Evolutionary conservation across 345 rosid genomes (phyloP).

Genomic region (Draba incana): DNA sequence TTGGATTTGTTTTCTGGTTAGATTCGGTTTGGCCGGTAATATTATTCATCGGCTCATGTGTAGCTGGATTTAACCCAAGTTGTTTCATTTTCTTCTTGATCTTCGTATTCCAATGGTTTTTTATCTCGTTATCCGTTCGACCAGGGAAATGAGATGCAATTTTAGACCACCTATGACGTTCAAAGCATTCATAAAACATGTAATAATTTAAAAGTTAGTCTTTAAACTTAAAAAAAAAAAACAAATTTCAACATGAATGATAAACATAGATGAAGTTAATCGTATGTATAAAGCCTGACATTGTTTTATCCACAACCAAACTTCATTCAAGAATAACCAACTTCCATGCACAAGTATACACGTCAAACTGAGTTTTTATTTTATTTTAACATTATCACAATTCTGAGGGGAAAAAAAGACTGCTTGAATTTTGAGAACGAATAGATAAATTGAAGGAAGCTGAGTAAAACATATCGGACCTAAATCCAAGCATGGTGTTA

Average conservation of each 20-base stretch:
- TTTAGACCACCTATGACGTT: conserved; percentile 78
- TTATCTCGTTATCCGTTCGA: conserved; percentile 91
- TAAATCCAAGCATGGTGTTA: neutral
- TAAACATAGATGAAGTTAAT: neutral
- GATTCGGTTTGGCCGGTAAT: conserved; percentile 28
- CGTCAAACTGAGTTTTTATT: neutral
- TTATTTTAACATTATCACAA: neutral
- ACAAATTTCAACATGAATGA: conserved; percentile 1
- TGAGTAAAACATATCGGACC: neutral
- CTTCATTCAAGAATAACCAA: neutral
- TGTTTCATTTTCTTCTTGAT: conserved; percentile 80
- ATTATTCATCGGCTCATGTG: conserved; percentile 52
- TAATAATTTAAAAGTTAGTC: neutral
- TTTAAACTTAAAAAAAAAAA: no score
- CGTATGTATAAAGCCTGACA: neutral
- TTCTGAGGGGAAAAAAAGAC: neutral
- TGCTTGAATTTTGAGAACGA: neutral
- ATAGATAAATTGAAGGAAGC: neutral
- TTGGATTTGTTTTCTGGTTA: conserved; percentile 28
- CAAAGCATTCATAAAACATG: conserved; percentile 25
- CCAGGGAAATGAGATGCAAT: conserved; percentile 91
- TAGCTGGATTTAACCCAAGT: conserved; percentile 67
- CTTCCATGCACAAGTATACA: conserved; percentile 1
- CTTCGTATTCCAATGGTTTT: conserved; percentile 91
- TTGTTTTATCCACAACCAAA: neutral